A percentile compares a stretch with the other conserved stretches of the same genome.
Conservation (phyloP, 1,284 basidiomycete genomes). For the Austroboletus niveus region DNA sequence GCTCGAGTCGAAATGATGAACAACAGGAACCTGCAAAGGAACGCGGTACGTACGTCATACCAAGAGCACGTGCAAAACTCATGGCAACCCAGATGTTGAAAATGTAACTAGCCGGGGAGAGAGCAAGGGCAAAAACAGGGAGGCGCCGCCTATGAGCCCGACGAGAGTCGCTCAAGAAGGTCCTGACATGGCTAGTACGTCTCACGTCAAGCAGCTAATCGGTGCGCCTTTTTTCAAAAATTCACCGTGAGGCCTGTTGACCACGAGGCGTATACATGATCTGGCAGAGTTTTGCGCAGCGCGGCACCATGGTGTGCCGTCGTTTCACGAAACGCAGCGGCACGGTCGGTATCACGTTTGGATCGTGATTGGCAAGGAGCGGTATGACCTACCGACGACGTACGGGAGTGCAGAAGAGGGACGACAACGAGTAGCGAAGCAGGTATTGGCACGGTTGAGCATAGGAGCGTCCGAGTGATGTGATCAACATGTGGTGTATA, state of each 20-base stretch:
- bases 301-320: constrained; percentile 26
- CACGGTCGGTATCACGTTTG: constrained; percentile 37
- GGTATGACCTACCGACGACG: constrained; percentile 38
- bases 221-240: constrained; percentile 16
- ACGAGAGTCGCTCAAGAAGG: not conserved
- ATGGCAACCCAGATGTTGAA: not conserved
- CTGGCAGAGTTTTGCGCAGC: constrained; percentile 35
- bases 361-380: constrained; percentile 42
- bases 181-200: not conserved
- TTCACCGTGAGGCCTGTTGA: not conserved
- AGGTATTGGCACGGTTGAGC: constrained; percentile 37
- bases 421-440: constrained; percentile 38
- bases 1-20: constrained; percentile 23
- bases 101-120: not conserved
- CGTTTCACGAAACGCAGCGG: constrained; percentile 31
- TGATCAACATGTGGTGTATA: too few relatives aligned
- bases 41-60: constrained; percentile 11
- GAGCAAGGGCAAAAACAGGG: constrained; percentile 12
- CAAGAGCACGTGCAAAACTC: not conserved
- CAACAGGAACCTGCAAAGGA: not conserved
- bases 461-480: not conserved
- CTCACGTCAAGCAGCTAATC: constrained; percentile 27
- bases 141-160: not conserved
- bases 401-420: constrained; percentile 37
- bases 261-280: not conserved